Evolutionary conservation across 345 rosid species (phyloP).

Genomic region (Lumnitzera racemosa): DNA sequence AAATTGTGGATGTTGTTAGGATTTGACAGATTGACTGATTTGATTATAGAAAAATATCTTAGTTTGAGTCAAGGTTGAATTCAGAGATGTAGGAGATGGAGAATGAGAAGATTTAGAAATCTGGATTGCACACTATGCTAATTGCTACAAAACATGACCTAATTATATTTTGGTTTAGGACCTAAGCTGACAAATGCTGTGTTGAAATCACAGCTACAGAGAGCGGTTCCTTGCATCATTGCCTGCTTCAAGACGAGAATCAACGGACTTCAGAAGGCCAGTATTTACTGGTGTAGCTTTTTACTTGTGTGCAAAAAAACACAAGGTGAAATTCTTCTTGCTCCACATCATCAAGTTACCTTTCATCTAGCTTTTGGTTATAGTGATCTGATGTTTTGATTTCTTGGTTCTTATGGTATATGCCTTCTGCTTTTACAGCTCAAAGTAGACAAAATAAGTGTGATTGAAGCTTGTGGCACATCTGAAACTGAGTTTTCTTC

Average conservation of each 20-base stretch:
- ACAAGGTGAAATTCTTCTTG: conserved; percentile 34
- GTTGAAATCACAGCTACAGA: conserved; percentile 40
- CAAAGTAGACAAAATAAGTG: conserved; percentile 66
- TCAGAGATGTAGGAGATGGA: too few relatives aligned
- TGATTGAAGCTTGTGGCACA: conserved; percentile 90
- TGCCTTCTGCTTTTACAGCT: conserved; percentile 39
- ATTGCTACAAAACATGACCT: too few relatives aligned
- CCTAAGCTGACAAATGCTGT: too few relatives aligned
- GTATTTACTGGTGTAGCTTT: conserved; percentile 88
- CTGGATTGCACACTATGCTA: too few relatives aligned
- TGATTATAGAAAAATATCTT: too few relatives aligned
- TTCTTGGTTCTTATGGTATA: not conserved
- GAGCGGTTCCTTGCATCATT: conserved; percentile 71
- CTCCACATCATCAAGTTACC: not conserved
- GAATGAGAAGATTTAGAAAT: too few relatives aligned
- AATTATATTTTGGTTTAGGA: too few relatives aligned
- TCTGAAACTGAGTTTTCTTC: conserved; percentile 76
- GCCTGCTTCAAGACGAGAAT: conserved; percentile 60
- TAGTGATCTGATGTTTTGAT: not conserved
- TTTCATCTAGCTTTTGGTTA: not conserved
- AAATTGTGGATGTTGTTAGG: too few relatives aligned
- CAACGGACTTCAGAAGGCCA: conserved; percentile 73
- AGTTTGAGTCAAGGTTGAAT: too few relatives aligned
- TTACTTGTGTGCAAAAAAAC: conserved; percentile 74
- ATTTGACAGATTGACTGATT: too few relatives aligned